Conservation (phyloP, 73 alveolate species). For the Paraurostyla sp. region DNA sequence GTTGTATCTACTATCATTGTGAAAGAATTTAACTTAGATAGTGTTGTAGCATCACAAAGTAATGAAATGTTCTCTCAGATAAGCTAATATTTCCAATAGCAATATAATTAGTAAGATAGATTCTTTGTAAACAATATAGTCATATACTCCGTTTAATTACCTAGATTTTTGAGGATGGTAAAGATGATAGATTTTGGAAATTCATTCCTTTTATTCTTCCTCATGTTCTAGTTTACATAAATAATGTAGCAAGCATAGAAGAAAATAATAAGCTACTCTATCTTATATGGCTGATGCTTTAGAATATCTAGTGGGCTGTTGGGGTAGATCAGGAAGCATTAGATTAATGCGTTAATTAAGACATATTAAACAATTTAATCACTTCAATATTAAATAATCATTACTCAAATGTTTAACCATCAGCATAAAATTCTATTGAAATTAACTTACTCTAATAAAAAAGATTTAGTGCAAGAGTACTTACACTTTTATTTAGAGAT, state of each 20-base stretch:
- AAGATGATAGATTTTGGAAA: constrained; percentile 44
- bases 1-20: background rate
- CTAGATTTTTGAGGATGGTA: constrained; percentile 10
- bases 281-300: background rate
- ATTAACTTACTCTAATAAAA: background rate
- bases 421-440: background rate
- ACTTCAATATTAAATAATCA: background rate
- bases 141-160: background rate
- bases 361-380: background rate
- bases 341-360: constrained; percentile 1
- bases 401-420: background rate
- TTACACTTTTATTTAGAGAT: constrained; percentile 45
- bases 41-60: background rate
- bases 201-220: constrained; percentile 3
- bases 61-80: background rate
- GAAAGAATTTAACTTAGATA: background rate
- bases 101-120: background rate
- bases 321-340: constrained; percentile 30
- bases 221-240: background rate
- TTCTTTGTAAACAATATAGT: background rate
- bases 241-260: background rate
- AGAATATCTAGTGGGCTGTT: constrained; percentile 13
- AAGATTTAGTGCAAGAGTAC: constrained; percentile 15
- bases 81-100: background rate
- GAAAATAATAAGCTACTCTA: constrained; percentile 8